Conservation (phyloP, 2,329 filamentous ascomycete genomes). For the Colletotrichum salicis region DNA sequence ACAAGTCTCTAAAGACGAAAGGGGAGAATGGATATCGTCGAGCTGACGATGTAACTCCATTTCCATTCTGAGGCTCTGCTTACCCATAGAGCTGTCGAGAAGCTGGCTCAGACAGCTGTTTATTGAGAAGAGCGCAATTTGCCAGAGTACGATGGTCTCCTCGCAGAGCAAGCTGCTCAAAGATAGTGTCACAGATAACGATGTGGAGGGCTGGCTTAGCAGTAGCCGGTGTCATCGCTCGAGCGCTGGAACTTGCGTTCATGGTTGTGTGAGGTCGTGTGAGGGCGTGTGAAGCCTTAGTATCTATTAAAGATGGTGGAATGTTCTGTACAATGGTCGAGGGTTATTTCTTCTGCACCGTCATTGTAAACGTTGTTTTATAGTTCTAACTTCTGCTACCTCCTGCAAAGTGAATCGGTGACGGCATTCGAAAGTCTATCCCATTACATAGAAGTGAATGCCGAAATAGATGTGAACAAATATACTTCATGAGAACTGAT, state of each 20-base stretch:
- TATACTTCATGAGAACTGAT: neutral
- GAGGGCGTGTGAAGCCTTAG: neutral
- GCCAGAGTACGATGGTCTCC: neutral
- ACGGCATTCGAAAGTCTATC: neutral
- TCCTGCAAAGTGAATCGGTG: neutral
- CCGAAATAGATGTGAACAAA: neutral
- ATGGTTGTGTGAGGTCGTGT: neutral
- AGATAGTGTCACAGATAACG: neutral
- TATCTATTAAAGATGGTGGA: neutral
- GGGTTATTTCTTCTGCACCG: neutral
- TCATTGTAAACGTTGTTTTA: neutral
- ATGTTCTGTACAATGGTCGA: neutral
- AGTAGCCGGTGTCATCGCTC: too few relatives aligned
- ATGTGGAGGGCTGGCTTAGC: neutral
- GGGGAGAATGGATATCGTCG: neutral
- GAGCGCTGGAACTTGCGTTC: neutral
- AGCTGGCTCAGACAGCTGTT: neutral
- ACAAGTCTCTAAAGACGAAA: neutral
- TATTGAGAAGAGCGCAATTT: neutral
- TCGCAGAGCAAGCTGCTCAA: neutral
- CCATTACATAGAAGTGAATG: neutral
- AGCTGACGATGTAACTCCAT: too few relatives aligned
- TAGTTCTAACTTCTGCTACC: neutral
- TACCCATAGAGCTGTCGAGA: constrained; percentile 11
- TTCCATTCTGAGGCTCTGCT: neutral